These are phyloP conservation scores for Epicoccum sorghinum DNA, from an alignment of 2,329 filamentous ascomycete species.

Conservation along the genomic window DNA sequence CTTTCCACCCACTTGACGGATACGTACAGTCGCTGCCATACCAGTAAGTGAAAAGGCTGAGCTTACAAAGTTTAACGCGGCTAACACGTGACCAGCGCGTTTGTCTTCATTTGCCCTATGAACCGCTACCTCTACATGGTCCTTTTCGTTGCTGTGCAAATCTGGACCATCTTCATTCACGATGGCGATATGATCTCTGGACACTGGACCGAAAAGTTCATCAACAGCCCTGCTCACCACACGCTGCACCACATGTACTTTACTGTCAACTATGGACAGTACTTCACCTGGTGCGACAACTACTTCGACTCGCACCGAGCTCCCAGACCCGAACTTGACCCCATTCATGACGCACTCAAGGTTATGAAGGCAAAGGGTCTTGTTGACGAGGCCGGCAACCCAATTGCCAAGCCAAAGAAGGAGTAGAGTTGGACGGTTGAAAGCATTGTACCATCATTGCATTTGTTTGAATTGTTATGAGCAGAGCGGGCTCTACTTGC, in stretches of 20 bases:
- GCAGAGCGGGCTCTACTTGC: conserved; percentile 10
- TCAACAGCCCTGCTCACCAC: conserved; percentile 58
- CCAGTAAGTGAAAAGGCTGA: conserved; percentile 44
- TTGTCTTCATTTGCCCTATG: conserved; percentile 55
- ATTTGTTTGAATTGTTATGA: not conserved
- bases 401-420: conserved; percentile 32
- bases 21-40: conserved; percentile 56
- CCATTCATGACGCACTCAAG: conserved; percentile 53
- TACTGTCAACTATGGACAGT: conserved; percentile 58
- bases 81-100: conserved; percentile 41
- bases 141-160: conserved; percentile 54
- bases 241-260: conserved; percentile 59
- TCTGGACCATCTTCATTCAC: conserved; percentile 59
- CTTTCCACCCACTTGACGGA: conserved; percentile 57
- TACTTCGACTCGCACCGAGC: conserved; percentile 54
- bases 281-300: conserved; percentile 57
- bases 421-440: conserved; percentile 1
- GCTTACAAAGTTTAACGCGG: not conserved
- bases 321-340: conserved; percentile 53
- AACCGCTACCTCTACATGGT: conserved; percentile 55
- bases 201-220: conserved; percentile 55
- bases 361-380: conserved; percentile 55
- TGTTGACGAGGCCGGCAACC: conserved; percentile 53
- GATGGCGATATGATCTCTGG: conserved; percentile 58
- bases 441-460: too few species aligned